phyloP scores from a whole-genome alignment of 106 monocot genomes.

The Narthecium ossifragum region DNA sequence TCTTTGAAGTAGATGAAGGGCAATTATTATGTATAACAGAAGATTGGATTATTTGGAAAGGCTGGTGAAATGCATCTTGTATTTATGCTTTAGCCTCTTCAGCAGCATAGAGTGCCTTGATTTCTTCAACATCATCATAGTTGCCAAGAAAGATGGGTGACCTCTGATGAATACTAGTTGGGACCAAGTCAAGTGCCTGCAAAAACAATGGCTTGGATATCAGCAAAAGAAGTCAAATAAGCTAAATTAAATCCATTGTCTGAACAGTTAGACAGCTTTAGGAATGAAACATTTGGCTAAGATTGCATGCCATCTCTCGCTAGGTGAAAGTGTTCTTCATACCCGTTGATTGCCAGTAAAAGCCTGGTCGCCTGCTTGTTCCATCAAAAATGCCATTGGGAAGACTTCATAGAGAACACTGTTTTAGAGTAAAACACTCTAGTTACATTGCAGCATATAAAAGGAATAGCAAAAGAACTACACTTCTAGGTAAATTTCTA shows the following conservation, averaged over 20 bases:
- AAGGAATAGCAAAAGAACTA: background rate
- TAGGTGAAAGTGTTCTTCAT: conserved; percentile 10
- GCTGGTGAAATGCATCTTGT: too few species aligned
- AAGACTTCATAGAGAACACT: conserved; percentile 99
- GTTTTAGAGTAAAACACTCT: conserved; percentile 12
- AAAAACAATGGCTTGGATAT: background rate
- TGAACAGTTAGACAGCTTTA: too few species aligned
- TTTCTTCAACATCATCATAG: conserved; percentile 91
- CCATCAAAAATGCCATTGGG: conserved; percentile 97
- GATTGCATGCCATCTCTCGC: too few species aligned
- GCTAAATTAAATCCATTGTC: too few species aligned
- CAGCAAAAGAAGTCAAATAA: background rate
- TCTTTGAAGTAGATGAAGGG: too few species aligned
- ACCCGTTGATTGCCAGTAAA: conserved; percentile 93
- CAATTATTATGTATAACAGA: too few species aligned
- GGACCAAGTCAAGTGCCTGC: conserved; percentile 89
- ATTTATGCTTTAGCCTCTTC: conserved; percentile 38
- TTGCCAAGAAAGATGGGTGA: conserved; percentile 95
- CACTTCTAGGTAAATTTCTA: background rate
- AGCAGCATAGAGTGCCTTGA: conserved; percentile 82
- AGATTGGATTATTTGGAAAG: too few species aligned
- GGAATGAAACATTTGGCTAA: too few species aligned
- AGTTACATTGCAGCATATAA: background rate
- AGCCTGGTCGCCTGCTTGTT: conserved; percentile 97
- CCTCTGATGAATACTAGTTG: conserved; percentile 75